Evolutionary conservation across 2,329 filamentous ascomycete species (phyloP), one percentile per base, ranked within the genome.

Genomic region (Fusarium virguliforme): DNA sequence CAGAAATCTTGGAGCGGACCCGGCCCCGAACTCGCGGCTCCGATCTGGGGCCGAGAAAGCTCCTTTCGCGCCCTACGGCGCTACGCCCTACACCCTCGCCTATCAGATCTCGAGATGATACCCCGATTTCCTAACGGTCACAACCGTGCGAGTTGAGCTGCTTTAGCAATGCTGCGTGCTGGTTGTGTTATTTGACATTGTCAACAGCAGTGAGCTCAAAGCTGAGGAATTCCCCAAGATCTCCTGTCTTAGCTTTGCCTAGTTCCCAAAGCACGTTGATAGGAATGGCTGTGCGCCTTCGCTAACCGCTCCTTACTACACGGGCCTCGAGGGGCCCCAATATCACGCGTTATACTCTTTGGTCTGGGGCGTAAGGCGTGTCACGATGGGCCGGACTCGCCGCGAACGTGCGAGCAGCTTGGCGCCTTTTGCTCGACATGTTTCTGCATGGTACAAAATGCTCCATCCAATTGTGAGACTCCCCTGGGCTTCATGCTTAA

Each of bases 21-120:
- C 41, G 26, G 41, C 13, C 24, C 18, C 30, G 30, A 46, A 46
- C 15, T 5, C 6, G n/a, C 55, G 37, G 28, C 18, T 58, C 55
- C 55, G 55, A 13, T 58, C 18, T 46, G 41, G 6, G 28, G 13
- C 55, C 55, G 38, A 58, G 18, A 58, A 58, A 35, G 22, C 18
- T 26, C 22, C 22, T 58, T 58, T 58, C 4, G 55, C 55, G 55
- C 55, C 55, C 55, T 58, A 43, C 55, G 55, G 55, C 40, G 26
- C 46, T 13, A 26, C 55, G 55, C 55, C 55, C 30, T 48, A 46
- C 40, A 30, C 28, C 40, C n/a, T 3, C 24, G 40, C 38, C 55
- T 46, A 46, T 46, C 56, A 40, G 53, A 41, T 13, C 9, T 24
- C 53, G 35, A 40, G 15, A 28, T 40, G 40, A 10, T 24, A 30